Evolutionary conservation across 176 grass and related monocot genomes (phyloP).

Genomic region (Carex kokanica): DNA sequence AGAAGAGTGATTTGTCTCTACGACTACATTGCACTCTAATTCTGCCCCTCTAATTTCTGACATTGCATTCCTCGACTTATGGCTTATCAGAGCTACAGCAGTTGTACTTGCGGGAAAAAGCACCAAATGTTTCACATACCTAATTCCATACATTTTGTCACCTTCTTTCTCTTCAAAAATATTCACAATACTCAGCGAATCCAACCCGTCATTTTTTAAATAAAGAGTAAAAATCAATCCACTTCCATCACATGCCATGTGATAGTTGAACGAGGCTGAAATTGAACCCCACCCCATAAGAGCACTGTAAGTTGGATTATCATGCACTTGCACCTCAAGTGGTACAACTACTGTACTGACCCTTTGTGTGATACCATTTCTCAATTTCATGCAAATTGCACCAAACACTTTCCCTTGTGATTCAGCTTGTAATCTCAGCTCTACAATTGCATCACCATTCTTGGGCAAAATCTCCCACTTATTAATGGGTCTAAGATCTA

Average conservation of each 20-base stretch:
- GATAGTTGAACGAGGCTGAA: slow-evolving; percentile 50
- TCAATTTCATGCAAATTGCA: slow-evolving; percentile 77
- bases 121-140: slow-evolving; percentile 58
- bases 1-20: slow-evolving; percentile 67
- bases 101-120: slow-evolving; percentile 60
- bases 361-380: slow-evolving; percentile 40
- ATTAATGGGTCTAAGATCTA: slow-evolving; percentile 64
- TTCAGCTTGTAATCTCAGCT: slow-evolving; percentile 58
- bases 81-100: slow-evolving; percentile 65
- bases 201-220: slow-evolving; percentile 53
- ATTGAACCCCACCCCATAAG: slow-evolving; percentile 42
- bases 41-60: slow-evolving; percentile 30
- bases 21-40: slow-evolving; percentile 56
- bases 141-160: slow-evolving; percentile 52
- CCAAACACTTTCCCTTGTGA: slow-evolving; percentile 64
- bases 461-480: slow-evolving; percentile 66
- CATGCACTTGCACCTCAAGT: slow-evolving; percentile 73
- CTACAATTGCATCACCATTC: slow-evolving; percentile 41
- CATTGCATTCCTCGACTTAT: slow-evolving; percentile 35
- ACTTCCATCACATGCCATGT: slow-evolving; percentile 43
- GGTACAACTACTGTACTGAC: slow-evolving; percentile 55
- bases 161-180: slow-evolving; percentile 53
- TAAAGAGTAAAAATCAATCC: slow-evolving; percentile 63
- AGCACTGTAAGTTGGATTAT: slow-evolving; percentile 26
- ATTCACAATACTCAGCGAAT: slow-evolving; percentile 46